Conservation (phyloP, 768 basidiomycete genomes). For the Suillus paluster region DNA sequence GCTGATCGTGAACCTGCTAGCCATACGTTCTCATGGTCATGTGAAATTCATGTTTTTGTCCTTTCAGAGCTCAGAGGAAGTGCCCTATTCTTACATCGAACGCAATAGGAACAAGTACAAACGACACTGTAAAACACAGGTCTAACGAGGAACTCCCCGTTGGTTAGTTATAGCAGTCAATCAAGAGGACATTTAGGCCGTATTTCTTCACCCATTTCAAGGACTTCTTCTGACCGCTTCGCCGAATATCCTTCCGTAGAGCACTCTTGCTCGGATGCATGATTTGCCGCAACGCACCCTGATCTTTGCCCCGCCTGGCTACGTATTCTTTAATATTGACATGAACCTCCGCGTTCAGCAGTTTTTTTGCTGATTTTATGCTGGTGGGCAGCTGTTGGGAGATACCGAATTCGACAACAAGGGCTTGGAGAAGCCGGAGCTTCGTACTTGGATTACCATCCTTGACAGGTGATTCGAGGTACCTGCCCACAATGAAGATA, state of each 20-base stretch:
- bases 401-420: conserved; percentile 80
- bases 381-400: conserved; percentile 56
- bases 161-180: conserved; percentile 48
- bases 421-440: conserved; percentile 69
- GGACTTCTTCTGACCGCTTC: conserved; percentile 50
- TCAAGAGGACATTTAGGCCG: conserved; percentile 66
- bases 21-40: not conserved
- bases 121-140: no score
- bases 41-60: not conserved
- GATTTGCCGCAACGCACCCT: conserved; percentile 58
- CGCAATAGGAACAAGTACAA: not conserved
- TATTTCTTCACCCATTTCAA: conserved; percentile 65
- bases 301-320: conserved; percentile 64
- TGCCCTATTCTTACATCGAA: not conserved
- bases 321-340: conserved; percentile 78
- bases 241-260: conserved; percentile 62
- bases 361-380: conserved; percentile 66
- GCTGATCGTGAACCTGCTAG: not conserved
- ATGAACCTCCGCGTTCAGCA: conserved; percentile 69
- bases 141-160: not conserved
- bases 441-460: conserved; percentile 25
- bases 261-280: conserved; percentile 67
- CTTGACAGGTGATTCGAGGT: conserved; percentile 24
- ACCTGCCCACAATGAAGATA: conserved; percentile 17
- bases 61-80: not conserved